Base-by-base conservation (phyloP, 2,329 filamentous ascomycete genomes). In the Aspergillus novoparasiticus region DNA sequence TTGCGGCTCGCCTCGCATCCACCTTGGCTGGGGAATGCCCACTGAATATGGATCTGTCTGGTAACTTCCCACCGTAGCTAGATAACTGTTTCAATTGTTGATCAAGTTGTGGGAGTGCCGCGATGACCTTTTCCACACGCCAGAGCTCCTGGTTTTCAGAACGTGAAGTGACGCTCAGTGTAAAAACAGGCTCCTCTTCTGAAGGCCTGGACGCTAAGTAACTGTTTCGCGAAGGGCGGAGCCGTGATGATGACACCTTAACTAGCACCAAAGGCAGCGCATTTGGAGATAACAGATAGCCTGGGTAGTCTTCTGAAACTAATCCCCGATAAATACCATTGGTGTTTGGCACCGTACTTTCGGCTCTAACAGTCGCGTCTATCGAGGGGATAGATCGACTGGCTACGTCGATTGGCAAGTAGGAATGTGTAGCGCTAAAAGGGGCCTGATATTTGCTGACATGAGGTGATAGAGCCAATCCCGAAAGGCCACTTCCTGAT, bases 151-250 rank as follows among this genome's bases (percentile, higher is more conserved):
- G 64, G 57, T 72, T 72, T 34, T 76, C 72, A 0, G 89, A 89
- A 60, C 94, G 89, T 11, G 91, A 91, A 71, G 93, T 90, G 41
- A 99, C 82, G 21, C 93, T 94, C 59, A 99, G 82, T 0, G 93
- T 97, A 72, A 98, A 97, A 0, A 98, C 94, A 0, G 94, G 93
- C 70, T 97, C 94, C 73, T 97, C 94, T 62, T 97, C 94, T 23
- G 91, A 83, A 65, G 92, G 89, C 57, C 88, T 94, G 12, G 93
- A 82, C 2, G 89, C 91, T 72, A 97, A 82, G 69, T 95, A 86
- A 75, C 94, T 97, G 43, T 93, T 89, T 66, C 94, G 85, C 0
- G 94, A 97, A 16, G 94, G 95, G 73, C 92, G 93, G 83, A 99
- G 89, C n/a, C 95, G 89, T 26, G 95, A 98, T 5, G 95, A 98